These are phyloP conservation scores for Symbiodinium natans DNA, from an alignment of 73 alveolate species.

Conservation along the genomic window DNA sequence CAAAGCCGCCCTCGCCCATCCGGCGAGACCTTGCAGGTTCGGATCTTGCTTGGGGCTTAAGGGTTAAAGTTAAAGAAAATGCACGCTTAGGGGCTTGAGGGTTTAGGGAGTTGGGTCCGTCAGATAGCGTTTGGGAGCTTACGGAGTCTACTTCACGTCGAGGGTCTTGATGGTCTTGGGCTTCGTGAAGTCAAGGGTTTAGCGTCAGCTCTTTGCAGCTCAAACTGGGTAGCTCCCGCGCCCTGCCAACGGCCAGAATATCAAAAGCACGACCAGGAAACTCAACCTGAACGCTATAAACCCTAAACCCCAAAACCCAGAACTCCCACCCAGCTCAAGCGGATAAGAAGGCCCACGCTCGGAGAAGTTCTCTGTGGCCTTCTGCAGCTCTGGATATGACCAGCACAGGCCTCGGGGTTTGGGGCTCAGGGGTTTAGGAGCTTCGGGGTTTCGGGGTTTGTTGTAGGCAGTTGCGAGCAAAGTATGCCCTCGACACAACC, in stretches of 20 bases:
- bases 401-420: conserved; percentile 42
- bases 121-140: too few species aligned
- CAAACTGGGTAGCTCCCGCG: too few species aligned
- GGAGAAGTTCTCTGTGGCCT: conserved; percentile 54
- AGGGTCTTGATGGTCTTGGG: too few species aligned
- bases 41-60: not conserved
- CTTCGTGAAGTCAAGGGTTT: too few species aligned
- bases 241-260: too few species aligned
- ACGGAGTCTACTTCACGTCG: too few species aligned
- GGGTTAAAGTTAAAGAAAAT: too few species aligned
- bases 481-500: not conserved
- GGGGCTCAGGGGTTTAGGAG: not conserved
- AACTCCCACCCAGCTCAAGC: not conserved
- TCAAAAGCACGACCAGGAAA: too few species aligned
- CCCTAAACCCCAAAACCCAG: not conserved
- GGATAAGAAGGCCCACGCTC: not conserved
- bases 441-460: not conserved
- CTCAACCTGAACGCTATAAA: too few species aligned
- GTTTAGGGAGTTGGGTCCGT: too few species aligned
- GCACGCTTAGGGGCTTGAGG: not conserved
- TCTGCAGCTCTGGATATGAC: conserved; percentile 43
- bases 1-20: conserved; percentile 77
- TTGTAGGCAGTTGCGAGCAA: not conserved
- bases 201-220: too few species aligned
- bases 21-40: conserved; percentile 7